These are phyloP conservation scores for Orobanche coerulescens DNA, from an alignment of 257 asterid species.

Conservation along the genomic window DNA sequence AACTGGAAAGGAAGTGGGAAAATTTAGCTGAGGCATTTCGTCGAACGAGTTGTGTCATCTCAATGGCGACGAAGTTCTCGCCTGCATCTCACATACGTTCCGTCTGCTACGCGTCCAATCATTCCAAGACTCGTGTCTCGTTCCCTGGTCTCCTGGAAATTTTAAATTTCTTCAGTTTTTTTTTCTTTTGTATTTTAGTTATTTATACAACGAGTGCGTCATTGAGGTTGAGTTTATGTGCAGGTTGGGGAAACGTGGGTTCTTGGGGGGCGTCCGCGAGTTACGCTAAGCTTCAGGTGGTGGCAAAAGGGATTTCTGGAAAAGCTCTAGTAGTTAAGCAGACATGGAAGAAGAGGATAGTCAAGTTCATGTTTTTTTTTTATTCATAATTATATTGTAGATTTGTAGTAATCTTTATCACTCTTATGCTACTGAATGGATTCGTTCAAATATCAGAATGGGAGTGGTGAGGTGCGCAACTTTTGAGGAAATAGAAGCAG, in stretches of 20 bases:
- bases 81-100: constrained; percentile 53
- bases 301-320: constrained; percentile 33
- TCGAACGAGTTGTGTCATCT: constrained; percentile 25
- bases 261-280: constrained; percentile 58
- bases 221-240: constrained; percentile 18
- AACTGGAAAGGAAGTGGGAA: neutral
- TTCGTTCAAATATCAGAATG: constrained; percentile 35
- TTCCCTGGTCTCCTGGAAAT: constrained; percentile 25
- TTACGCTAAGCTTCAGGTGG: constrained; percentile 48
- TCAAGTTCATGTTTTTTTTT: neutral
- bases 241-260: constrained; percentile 39
- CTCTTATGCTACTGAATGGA: constrained; percentile 13
- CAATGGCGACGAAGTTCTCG: constrained; percentile 60
- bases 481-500: constrained; percentile 82
- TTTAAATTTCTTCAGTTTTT: neutral
- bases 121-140: constrained; percentile 36
- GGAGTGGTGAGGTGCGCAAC: constrained; percentile 72
- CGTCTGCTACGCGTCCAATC: constrained; percentile 33
- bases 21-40: constrained; percentile 23
- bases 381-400: no score
- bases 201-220: neutral
- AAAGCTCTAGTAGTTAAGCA: constrained; percentile 31
- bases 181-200: neutral
- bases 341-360: constrained; percentile 42
- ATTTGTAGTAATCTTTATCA: neutral